Percentiles rank a stretch among this genome's conserved stretches.
phyloP scores from a whole-genome alignment of 2,329 filamentous ascomycete species.

The Stemphylium vesicarium region DNA sequence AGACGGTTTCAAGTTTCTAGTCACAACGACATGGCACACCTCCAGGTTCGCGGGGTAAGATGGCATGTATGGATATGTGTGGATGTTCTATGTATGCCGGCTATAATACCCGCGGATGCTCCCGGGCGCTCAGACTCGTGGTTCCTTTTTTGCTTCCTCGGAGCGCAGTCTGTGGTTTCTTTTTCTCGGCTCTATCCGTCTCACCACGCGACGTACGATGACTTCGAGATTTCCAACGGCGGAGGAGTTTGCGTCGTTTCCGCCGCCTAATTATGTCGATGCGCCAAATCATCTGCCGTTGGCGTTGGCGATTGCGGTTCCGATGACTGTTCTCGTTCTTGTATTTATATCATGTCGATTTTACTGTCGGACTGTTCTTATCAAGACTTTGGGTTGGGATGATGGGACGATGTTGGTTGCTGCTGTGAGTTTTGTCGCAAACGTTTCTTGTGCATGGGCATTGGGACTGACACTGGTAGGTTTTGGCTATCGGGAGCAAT shows the following conservation, averaged over 20 bases:
- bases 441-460: too few relatives aligned
- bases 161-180: neutral
- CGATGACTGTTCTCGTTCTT: constrained; percentile 26
- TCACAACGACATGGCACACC: neutral
- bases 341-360: constrained; percentile 28
- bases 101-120: constrained; percentile 13
- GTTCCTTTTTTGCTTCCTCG: constrained; percentile 5
- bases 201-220: constrained; percentile 15
- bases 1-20: constrained; percentile 7
- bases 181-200: neutral
- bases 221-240: constrained; percentile 36
- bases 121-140: constrained; percentile 5
- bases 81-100: constrained; percentile 3
- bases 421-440: constrained; percentile 19
- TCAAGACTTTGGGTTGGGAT: constrained; percentile 35
- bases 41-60: constrained; percentile 1
- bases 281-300: constrained; percentile 30
- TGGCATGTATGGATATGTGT: neutral
- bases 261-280: constrained; percentile 39
- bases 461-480: constrained; percentile 3
- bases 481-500: constrained; percentile 31
- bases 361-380: constrained; percentile 34
- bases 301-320: constrained; percentile 32
- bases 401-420: constrained; percentile 39
- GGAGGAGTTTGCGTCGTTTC: constrained; percentile 33